Conservation (phyloP, 345 rosid species). For the Melastoma malabathricum region DNA sequence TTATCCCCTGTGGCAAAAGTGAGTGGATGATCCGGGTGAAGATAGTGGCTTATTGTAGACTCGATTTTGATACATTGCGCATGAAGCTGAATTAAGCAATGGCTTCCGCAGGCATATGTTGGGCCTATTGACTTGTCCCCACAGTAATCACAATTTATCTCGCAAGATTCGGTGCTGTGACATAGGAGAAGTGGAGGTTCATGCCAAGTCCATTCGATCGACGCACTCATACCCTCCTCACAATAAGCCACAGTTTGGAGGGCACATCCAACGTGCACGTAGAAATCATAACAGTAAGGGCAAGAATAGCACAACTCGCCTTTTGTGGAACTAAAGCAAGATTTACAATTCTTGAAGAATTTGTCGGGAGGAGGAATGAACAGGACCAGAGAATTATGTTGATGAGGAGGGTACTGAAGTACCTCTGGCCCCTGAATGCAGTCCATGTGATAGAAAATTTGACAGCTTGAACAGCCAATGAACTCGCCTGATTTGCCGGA, state of each 20-base stretch:
- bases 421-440: too few species aligned
- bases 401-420: not conserved
- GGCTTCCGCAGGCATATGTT: not conserved
- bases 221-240: not conserved
- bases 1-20: not conserved
- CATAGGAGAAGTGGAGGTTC: not conserved
- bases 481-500: rapidly evolving
- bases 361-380: not conserved
- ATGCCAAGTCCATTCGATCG: not conserved
- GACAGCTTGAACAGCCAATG: not conserved
- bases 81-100: rapidly evolving
- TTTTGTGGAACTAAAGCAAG: rapidly evolving
- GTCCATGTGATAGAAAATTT: not conserved
- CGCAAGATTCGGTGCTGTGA: rapidly evolving
- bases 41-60: too few species aligned
- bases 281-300: not conserved
- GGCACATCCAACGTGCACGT: not conserved
- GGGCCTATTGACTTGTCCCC: rapidly evolving
- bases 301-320: not conserved
- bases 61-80: too few species aligned
- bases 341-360: rapidly evolving
- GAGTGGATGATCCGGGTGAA: too few species aligned
- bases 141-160: rapidly evolving
- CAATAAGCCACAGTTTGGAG: too few species aligned
- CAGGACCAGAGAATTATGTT: not conserved